Evolutionary conservation across 345 rosid species (phyloP).

Genomic region (Brassica juncea): DNA sequence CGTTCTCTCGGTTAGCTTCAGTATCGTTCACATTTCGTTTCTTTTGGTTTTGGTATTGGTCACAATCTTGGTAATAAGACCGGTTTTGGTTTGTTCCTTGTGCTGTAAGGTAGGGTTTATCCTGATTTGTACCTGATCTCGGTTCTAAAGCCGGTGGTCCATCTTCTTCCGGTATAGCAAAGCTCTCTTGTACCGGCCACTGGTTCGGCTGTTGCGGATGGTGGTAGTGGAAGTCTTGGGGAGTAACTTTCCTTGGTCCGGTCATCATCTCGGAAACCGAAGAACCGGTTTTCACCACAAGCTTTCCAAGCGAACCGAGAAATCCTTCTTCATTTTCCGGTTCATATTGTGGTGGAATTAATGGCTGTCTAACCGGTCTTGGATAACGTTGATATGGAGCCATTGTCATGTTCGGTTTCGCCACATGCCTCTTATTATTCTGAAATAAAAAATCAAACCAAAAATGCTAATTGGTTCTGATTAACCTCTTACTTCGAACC

Average conservation of each 20-base stretch:
- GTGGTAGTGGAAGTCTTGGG: slow-evolving; percentile 43
- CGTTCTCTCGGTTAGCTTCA: slow-evolving; percentile 74
- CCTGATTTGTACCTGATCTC: slow-evolving; percentile 49
- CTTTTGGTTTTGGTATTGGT: slow-evolving; percentile 46
- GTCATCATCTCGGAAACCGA: slow-evolving; percentile 55
- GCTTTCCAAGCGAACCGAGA: slow-evolving; percentile 72
- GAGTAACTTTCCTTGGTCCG: slow-evolving; percentile 49
- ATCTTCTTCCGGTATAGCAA: slow-evolving; percentile 70
- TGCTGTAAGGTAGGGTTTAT: slow-evolving; percentile 54
- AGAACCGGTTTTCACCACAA: slow-evolving; percentile 67
- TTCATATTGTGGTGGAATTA: slow-evolving; percentile 71
- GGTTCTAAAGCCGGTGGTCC: slow-evolving; percentile 71
- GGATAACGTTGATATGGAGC: slow-evolving; percentile 63
- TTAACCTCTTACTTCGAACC: neutral
- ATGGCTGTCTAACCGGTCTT: slow-evolving; percentile 64
- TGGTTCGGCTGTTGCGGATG: slow-evolving; percentile 44
- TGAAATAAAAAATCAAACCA: slow-evolving; percentile 1
- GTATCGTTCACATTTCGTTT: slow-evolving; percentile 49
- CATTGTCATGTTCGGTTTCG: slow-evolving; percentile 47
- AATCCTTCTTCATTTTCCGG: slow-evolving; percentile 69
- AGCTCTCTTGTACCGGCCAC: slow-evolving; percentile 89
- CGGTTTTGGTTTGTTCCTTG: slow-evolving; percentile 53
- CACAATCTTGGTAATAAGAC: slow-evolving; percentile 48
- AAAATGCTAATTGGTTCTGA: neutral
- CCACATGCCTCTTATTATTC: slow-evolving; percentile 42